Percentiles rank a stretch among this genome's conserved stretches.
Conservation (phyloP, 164 flowering plant species). For the Piper betle region DNA sequence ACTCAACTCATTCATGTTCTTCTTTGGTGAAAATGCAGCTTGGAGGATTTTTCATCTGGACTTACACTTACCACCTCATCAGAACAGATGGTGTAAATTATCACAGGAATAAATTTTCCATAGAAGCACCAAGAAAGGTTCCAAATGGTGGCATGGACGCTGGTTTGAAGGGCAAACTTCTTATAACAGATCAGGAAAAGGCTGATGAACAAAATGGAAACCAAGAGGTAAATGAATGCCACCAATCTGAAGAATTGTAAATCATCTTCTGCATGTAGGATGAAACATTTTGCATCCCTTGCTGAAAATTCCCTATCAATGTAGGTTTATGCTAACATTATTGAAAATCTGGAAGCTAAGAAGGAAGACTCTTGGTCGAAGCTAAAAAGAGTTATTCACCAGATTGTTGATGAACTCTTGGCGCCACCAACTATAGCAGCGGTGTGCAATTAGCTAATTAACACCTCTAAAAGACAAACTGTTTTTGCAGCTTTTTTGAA, state of each 20-base stretch:
- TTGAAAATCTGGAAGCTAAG: not conserved
- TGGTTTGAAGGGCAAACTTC: slow-evolving; percentile 31
- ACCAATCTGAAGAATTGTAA: not conserved
- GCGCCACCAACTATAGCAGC: slow-evolving; percentile 83
- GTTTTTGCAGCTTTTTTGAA: not conserved
- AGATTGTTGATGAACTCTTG: slow-evolving; percentile 50
- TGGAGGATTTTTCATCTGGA: slow-evolving; percentile 90
- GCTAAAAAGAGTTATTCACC: slow-evolving; percentile 23
- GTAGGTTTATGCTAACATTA: slow-evolving; percentile 12
- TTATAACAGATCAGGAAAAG: slow-evolving; percentile 16
- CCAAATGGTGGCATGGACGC: slow-evolving; percentile 48
- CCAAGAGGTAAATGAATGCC: not conserved
- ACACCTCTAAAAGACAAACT: not conserved
- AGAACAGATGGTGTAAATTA: slow-evolving; percentile 24
- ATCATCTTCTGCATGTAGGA: no score
- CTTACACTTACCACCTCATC: slow-evolving; percentile 60
- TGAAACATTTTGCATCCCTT: not conserved
- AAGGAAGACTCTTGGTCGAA: slow-evolving; percentile 18
- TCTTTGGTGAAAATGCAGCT: slow-evolving; percentile 35
- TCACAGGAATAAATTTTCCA: slow-evolving; percentile 17
- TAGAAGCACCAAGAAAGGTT: slow-evolving; percentile 11
- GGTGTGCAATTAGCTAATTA: slow-evolving; percentile 28
- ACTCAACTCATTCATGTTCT: not conserved
- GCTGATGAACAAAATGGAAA: not conserved
- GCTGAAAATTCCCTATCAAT: not conserved